phyloP scores from a whole-genome alignment of 192 early-diverging fungal species.

The Lobosporangium transversale region DNA sequence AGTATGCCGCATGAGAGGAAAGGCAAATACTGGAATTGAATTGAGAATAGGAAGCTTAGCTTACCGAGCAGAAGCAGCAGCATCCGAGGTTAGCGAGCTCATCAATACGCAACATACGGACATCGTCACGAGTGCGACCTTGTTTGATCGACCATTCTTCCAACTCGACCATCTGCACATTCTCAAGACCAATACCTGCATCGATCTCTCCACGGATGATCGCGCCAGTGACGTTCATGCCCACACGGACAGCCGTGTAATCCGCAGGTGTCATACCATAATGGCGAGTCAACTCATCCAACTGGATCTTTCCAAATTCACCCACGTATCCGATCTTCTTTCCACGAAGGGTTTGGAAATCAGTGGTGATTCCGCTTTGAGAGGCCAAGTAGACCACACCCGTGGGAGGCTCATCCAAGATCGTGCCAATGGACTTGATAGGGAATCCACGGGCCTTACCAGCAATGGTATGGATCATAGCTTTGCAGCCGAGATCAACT shows the following conservation, averaged over 20 bases:
- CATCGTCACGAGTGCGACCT: constrained; percentile 58
- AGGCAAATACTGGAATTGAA: too few species aligned
- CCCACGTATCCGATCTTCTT: constrained; percentile 73
- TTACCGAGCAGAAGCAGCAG: constrained; percentile 72
- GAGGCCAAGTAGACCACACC: constrained; percentile 67
- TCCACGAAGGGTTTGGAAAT: constrained; percentile 62
- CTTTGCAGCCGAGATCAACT: constrained; percentile 71
- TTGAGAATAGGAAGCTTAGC: too few species aligned
- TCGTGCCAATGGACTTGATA: constrained; percentile 71
- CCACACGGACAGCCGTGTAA: constrained; percentile 70
- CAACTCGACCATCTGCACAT: constrained; percentile 70
- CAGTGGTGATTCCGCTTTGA: constrained; percentile 62
- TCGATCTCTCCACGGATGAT: constrained; percentile 68
- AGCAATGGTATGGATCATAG: constrained; percentile 78
- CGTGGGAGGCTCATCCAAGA: constrained; percentile 73
- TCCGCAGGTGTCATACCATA: constrained; percentile 66
- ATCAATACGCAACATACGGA: constrained; percentile 72
- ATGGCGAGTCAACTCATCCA: constrained; percentile 65
- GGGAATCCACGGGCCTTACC: constrained; percentile 70
- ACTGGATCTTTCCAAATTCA: constrained; percentile 72
- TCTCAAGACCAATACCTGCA: constrained; percentile 73
- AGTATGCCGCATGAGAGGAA: too few species aligned
- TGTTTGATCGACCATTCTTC: constrained; percentile 66
- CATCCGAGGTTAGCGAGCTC: constrained; percentile 72
- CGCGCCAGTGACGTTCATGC: constrained; percentile 73